Base-by-base conservation (phyloP, 2,329 filamentous ascomycete genomes). In the Sphaerulina musiva region DNA sequence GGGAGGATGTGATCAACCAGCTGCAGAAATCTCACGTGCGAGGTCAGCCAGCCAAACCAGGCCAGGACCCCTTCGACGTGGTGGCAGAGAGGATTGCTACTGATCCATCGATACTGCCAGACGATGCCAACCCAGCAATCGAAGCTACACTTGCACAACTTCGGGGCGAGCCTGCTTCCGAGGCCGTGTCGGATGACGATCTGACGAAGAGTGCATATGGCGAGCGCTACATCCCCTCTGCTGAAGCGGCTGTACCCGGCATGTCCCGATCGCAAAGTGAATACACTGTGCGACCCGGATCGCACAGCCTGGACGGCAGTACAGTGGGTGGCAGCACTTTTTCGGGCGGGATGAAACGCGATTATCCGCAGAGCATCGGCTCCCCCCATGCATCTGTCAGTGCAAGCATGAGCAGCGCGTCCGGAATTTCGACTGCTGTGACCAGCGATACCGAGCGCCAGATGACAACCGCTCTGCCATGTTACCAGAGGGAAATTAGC, bases 1-100 rank as follows among this genome's bases (percentile, higher is more conserved):
- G 76, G 76, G 77, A 79, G 58, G 77, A 79, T 53, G 68, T 80
- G 10, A 75, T 78, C 14, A 76, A 78, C 57, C 69, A 77, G 38
- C 61, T 70, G 31, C 64, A 69, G 31, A 65, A 58, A 39, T 42
- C 59, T 26, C 57, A 61, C 31, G 51, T 59, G 34, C 59, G 60
- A 7, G 53, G 51, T 66, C 71, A 48, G 51, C 63, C 17, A 56
- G 63, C 52, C 59, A 69, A 54, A 32, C 46, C 47, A 20, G 50
- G 50, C 31, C 48, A 49, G 17, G 54, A 58, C 12, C 53, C 62
- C 10, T 64, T 61, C 36, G 63, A 65, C 34, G 55, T 56, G 14
- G 53, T 64, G 7, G 59, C 62, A 11, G 62, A 67, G n/a, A 60
- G 53, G 29, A 62, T 64, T 36, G 63, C 62, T 29, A 64, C 56